Evolutionary conservation across 1,284 basidiomycete species (phyloP).

Genomic region (Taiwanofungus camphoratus): DNA sequence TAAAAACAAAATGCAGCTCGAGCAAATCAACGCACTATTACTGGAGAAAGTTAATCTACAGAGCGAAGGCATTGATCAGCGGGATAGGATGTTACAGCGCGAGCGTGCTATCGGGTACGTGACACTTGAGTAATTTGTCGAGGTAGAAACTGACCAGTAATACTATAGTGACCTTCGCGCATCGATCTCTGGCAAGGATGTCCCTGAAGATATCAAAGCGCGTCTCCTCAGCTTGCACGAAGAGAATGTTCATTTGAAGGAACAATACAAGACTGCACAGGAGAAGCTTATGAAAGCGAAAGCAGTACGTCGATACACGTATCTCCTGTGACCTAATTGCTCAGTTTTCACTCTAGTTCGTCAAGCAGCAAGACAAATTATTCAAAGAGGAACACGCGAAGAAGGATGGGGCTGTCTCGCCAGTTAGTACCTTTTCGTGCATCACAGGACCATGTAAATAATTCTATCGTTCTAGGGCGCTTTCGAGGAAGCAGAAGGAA

Average conservation of each 20-base stretch:
- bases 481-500: conserved; percentile 69
- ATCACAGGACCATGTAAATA: background rate
- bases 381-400: conserved; percentile 73
- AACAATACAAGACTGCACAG: conserved; percentile 64
- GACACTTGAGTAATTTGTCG: background rate
- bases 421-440: conserved; percentile 21
- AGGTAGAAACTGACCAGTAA: conserved; percentile 1
- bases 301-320: conserved; percentile 39
- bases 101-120: conserved; percentile 74
- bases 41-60: conserved; percentile 91
- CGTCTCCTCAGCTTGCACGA: conserved; percentile 74
- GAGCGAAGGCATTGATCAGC: conserved; percentile 78
- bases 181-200: conserved; percentile 64
- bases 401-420: conserved; percentile 28
- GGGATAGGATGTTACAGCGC: conserved; percentile 78
- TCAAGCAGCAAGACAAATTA: conserved; percentile 87
- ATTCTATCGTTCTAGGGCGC: conserved; percentile 34
- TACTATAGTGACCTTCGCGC: conserved; percentile 62
- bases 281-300: conserved; percentile 84
- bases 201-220: conserved; percentile 77
- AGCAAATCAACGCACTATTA: conserved; percentile 82
- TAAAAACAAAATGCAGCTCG: conserved; percentile 87
- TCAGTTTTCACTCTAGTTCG: conserved; percentile 54
- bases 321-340: background rate
- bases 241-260: conserved; percentile 67